Percentiles rank a stretch among this genome's conserved stretches.
These are phyloP conservation scores for Starmerella bombicola DNA, from an alignment of 805 yeast species.

Conservation along the genomic window DNA sequence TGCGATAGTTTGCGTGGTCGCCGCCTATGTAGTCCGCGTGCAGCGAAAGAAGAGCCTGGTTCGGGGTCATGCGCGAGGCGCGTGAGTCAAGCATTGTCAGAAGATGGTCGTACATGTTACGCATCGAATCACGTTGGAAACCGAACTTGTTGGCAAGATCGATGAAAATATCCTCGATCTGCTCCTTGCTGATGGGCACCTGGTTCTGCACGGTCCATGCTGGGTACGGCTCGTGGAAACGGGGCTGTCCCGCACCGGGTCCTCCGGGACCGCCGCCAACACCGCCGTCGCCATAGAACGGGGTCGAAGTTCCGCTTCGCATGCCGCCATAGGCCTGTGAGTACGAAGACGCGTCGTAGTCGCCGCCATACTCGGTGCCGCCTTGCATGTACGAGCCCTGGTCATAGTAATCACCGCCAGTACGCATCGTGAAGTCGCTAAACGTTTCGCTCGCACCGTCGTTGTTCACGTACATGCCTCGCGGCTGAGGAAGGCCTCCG, in stretches of 20 bases:
- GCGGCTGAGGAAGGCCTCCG: constrained; percentile 21
- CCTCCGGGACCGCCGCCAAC: constrained; percentile 7
- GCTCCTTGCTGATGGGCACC: constrained; percentile 60
- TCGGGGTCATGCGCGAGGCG: constrained; percentile 63
- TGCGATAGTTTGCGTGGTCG: constrained; percentile 68
- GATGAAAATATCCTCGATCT: constrained; percentile 48
- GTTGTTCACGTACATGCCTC: constrained; percentile 23
- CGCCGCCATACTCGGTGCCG: constrained; percentile 25
- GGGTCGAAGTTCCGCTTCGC: constrained; percentile 81
- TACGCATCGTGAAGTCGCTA: constrained; percentile 34
- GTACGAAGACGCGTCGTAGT: constrained; percentile 25
- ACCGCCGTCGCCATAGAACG: constrained; percentile 64
- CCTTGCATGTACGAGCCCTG: constrained; percentile 24
- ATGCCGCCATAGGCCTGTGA: constrained; percentile 37
- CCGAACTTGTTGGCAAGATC: constrained; percentile 58
- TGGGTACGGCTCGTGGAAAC: constrained; percentile 81
- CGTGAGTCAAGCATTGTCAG: constrained; percentile 77
- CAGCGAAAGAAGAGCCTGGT: constrained; percentile 55
- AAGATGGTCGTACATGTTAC: constrained; percentile 70
- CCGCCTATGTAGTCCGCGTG: constrained; percentile 94
- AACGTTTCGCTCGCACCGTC: constrained; percentile 33
- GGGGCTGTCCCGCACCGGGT: constrained; percentile 19
- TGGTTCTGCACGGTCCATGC: constrained; percentile 96
- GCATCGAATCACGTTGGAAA: constrained; percentile 66
- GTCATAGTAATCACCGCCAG: constrained; percentile 33